Conservation (phyloP, 2,329 filamentous ascomycete species). For the Pseudogymnoascus sp. region DNA sequence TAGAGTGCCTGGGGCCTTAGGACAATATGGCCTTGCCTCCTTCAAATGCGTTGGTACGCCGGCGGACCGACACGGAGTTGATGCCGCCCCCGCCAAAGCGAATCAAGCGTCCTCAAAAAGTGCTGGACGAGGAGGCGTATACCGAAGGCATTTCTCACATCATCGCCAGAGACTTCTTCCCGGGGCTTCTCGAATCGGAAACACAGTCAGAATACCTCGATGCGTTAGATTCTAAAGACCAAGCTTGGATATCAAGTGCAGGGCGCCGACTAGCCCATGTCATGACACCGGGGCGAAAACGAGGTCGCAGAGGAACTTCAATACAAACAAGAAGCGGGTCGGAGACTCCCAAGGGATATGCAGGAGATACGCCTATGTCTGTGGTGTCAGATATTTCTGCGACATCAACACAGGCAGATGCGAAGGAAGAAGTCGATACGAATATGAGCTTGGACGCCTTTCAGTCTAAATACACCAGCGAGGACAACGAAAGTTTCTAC, state of each 20-base stretch:
- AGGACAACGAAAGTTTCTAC: constrained; percentile 97
- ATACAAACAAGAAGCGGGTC: constrained; percentile 27
- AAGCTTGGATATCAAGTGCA: constrained; percentile 77
- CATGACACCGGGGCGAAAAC: constrained; percentile 66
- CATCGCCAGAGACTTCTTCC: constrained; percentile 94
- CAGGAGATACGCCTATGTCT: constrained; percentile 65
- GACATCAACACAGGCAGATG: constrained; percentile 29
- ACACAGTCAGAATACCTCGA: constrained; percentile 88
- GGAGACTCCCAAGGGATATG: constrained; percentile 57
- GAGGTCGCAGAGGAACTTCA: constrained; percentile 26
- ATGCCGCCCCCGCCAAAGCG: constrained; percentile 92
- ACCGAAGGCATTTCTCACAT: constrained; percentile 85
- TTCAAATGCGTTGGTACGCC: constrained; percentile 54
- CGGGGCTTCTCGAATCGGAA: constrained; percentile 76
- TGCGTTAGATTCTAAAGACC: constrained; percentile 77
- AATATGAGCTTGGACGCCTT: constrained; percentile 77
- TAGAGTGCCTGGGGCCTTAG: constrained; percentile 17
- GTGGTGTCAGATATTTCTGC: constrained; percentile 34
- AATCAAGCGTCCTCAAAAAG: constrained; percentile 80
- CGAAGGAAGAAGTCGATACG: constrained; percentile 52
- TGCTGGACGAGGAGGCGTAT: constrained; percentile 91
- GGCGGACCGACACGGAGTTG: constrained; percentile 54
- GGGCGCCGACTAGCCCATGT: constrained; percentile 62
- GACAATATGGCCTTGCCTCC: constrained; percentile 15
- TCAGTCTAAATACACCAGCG: constrained; percentile 88